Base-by-base conservation (phyloP, 768 basidiomycete genomes). In the Hygrophorus pudorinus region DNA sequence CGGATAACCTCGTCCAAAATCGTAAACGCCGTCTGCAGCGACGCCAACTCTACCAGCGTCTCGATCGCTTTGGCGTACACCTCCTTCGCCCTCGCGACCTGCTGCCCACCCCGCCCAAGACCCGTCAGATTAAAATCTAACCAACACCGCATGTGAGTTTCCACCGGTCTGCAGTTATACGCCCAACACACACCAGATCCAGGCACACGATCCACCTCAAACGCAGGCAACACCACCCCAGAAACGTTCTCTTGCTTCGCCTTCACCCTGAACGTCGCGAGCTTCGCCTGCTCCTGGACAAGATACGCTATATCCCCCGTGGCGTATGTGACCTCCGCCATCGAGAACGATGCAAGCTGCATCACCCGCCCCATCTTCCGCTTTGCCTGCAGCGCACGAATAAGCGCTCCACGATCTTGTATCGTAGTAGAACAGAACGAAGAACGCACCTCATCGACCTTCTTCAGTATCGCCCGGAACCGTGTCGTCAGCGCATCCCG, bases 1-100 rank as follows among this genome's bases (percentile, higher is more conserved):
- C 90, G 86, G 57, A 99, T 99, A 48, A 98, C 96, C 65, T 98
- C 96, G 64, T 99, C 96, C 30, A 99, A 78, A 53, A 98, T 97
- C 46, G 84, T 94, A 68, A 99, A 99, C 4, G 96, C 96, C 0
- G 96, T 98, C 67, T 98, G 86, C 33, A 99, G 69, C 10, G 91
- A 94, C 1, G 96, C 96, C 29, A 99, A 78, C 63, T 99, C 94
- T 31, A 99, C 94, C 20, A 99, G 73, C 2, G 93, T 96, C 63
- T 94, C 93, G 18, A 98, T 80, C 1, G 96, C 96, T 59, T 98
- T 97, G 1, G 94, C 90, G 55, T 98, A 99, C 7, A 92, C 92
- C 57, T 98, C 96, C 57, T 92, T 88, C n/a, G 90, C 81, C 46
- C 84, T 83, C 48, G 92, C 72, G 5, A 99, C 83, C 59, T 98